phyloP scores from a whole-genome alignment of 208 protist species.

The Tritrichomonas foetus region DNA sequence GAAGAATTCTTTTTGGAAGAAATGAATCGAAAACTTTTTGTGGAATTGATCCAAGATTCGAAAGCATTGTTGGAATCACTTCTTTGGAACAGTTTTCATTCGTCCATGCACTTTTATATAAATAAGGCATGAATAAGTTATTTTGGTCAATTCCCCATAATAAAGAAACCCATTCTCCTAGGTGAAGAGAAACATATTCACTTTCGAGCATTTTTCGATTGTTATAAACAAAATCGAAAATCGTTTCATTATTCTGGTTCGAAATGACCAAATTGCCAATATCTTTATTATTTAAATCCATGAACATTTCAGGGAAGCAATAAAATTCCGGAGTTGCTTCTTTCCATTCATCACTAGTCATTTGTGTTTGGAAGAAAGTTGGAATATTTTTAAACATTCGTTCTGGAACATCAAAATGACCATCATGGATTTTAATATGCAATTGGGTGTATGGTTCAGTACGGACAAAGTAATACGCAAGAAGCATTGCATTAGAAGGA shows the following conservation, averaged over 20 bases:
- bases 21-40: background rate
- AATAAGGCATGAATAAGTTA: background rate
- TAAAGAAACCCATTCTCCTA: background rate
- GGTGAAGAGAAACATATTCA: background rate
- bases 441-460: background rate
- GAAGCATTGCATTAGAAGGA: background rate
- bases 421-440: background rate
- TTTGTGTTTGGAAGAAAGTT: background rate
- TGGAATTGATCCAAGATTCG: background rate
- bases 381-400: background rate
- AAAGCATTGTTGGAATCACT: background rate
- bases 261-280: too few relatives aligned
- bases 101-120: background rate
- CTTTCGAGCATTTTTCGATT: background rate
- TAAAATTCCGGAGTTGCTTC: constrained; percentile 24
- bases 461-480: background rate
- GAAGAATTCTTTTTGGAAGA: background rate
- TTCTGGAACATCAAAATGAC: background rate
- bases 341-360: background rate
- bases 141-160: background rate
- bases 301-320: background rate
- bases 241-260: too few relatives aligned
- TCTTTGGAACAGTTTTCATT: background rate
- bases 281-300: background rate
- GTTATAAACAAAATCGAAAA: constrained; percentile 41